phyloP scores from a whole-genome alignment of 148 eudicot genomes.

The Chenopodium album region DNA sequence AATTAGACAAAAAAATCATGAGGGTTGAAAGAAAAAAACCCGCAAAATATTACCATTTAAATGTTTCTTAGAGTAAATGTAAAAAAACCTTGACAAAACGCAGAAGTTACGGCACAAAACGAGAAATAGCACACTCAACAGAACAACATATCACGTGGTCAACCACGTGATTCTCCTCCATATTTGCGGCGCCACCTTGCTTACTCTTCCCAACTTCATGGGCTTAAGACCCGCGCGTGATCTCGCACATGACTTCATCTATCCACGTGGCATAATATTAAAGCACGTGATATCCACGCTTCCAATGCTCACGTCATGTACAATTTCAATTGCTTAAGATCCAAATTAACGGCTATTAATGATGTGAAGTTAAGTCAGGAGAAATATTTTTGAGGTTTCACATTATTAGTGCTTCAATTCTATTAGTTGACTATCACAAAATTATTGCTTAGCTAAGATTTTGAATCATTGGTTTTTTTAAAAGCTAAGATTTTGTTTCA shows the following conservation, averaged over 20 bases:
- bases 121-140: not conserved
- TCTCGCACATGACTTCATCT: not conserved
- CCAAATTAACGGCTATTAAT: slow-evolving; percentile 16
- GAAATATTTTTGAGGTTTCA: not conserved
- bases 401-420: slow-evolving; percentile 2
- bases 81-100: not conserved
- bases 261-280: not conserved
- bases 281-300: not conserved
- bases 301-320: not conserved
- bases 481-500: slow-evolving; percentile 1
- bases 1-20: too few species aligned
- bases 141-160: slow-evolving; percentile 21
- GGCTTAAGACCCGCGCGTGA: not conserved
- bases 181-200: slow-evolving; percentile 27
- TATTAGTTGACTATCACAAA: not conserved
- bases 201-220: not conserved
- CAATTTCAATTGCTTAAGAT: not conserved
- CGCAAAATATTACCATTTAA: too few species aligned
- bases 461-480: not conserved
- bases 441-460: slow-evolving; percentile 12
- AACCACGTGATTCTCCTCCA: slow-evolving; percentile 27
- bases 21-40: too few species aligned
- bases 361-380: slow-evolving; percentile 8
- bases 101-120: slow-evolving; percentile 9
- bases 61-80: too few species aligned